Evolutionary conservation across 805 yeast species (phyloP), one percentile per base, ranked within the genome.

Genomic region (Millerago galiae): DNA sequence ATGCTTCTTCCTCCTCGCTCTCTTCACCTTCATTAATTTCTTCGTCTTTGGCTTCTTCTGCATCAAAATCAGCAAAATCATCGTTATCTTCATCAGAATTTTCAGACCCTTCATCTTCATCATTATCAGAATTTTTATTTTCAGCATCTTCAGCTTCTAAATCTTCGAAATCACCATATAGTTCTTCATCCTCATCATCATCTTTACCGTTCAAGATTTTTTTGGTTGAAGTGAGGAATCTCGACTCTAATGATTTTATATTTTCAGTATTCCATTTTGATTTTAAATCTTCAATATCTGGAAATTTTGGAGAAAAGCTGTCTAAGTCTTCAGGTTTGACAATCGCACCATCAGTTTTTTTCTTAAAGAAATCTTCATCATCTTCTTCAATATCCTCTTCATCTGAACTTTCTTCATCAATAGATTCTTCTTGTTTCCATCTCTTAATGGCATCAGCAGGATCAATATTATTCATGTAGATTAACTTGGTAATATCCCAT

Each of bases 401-500:
- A n/a, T 65, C 68, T 2, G 57, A 61, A 28, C 68, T 71, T 27
- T 74, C 43, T 9, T 67, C 68, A n/a, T 65, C 68, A 2, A 54
- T 67, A 2, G 54, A 61, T 32, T 68, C 71, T 52, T 76, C 78
- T 27, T 74, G 70, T 50, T 62, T 77, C 95, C 95, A 86, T 62
- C 90, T 74, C 33, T 66, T 67, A 37, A 87, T 68, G 28, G 75
- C 93, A 49, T 83, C 93, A 1, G 65, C 69, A 0, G 97, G 90
- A 11, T 79, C 76, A 34, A 88, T 70, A 51, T 86, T 83, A 44
- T 82, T 79, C 76, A 84, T 72, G 61, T 93, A 91, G 5, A 93
- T 67, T 43, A 91, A 66, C 56, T 84, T 86, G 52, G 82, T 80
- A 47, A 91, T 77, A 60, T 91, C 86, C 90, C 95, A 86, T 45